Conservation (phyloP, 257 asterid species). For the Ajuga chamaepitys region DNA sequence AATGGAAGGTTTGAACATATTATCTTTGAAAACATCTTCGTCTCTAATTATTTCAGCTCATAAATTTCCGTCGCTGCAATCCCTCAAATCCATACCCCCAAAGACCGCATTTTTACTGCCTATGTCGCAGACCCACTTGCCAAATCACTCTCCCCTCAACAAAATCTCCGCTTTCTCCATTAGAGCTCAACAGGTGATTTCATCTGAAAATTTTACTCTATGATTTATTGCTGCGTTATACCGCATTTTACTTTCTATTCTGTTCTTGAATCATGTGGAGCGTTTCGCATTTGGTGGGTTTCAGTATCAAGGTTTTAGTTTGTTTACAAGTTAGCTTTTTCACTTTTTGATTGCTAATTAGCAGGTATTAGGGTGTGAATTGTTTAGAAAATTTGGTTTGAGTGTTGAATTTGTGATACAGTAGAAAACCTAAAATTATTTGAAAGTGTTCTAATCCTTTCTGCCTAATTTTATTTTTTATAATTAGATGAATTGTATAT, state of each 20-base stretch:
- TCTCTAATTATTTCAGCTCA: slow-evolving; percentile 13
- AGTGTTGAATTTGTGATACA: neutral
- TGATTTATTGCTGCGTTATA: neutral
- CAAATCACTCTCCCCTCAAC: slow-evolving; percentile 12
- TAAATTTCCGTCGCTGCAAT: slow-evolving; percentile 20
- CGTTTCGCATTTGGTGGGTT: neutral
- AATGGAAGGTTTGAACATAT: slow-evolving; percentile 20
- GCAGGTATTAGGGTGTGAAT: neutral
- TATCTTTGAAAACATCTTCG: slow-evolving; percentile 17
- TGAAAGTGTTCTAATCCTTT: neutral
- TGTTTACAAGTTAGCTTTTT: neutral
- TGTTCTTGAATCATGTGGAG: neutral
- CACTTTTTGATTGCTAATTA: neutral
- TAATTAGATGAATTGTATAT: neutral
- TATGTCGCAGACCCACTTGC: slow-evolving; percentile 17
- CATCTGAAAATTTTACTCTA: neutral
- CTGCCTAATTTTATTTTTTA: neutral
- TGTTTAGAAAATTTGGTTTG: neutral
- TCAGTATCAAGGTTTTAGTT: neutral
- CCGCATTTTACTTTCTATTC: neutral
- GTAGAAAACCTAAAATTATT: neutral
- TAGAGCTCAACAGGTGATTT: slow-evolving; percentile 60
- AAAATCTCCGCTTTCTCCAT: slow-evolving; percentile 20
- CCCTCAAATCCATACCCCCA: slow-evolving; percentile 16
- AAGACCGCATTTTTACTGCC: slow-evolving; percentile 27